These are phyloP conservation scores for Brasilioporus rufonigricans DNA, from an alignment of 768 basidiomycete genomes.

Conservation along the genomic window DNA sequence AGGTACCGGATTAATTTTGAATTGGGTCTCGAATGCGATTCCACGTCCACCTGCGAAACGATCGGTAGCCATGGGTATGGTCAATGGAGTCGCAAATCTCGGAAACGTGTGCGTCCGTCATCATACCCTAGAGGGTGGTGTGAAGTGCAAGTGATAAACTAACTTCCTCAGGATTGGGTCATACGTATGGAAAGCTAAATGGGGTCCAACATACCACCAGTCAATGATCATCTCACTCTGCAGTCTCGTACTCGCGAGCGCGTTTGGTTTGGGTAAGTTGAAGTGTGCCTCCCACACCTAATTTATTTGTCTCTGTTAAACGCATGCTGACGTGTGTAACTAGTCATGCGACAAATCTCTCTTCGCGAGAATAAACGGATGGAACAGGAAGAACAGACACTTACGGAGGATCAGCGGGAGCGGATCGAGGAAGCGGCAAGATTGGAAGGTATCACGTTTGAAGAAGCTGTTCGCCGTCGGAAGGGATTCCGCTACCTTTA, in stretches of 20 bases:
- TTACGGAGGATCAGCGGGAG: constrained; percentile 42
- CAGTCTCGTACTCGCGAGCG: constrained; percentile 30
- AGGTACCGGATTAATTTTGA: constrained; percentile 46
- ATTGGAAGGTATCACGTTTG: constrained; percentile 57
- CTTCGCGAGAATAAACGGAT: constrained; percentile 49
- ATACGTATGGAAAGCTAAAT: constrained; percentile 57
- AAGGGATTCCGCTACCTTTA: constrained; percentile 60
- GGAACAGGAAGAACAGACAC: constrained; percentile 45
- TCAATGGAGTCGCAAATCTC: constrained; percentile 57
- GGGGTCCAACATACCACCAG: constrained; percentile 61
- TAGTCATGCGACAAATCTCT: constrained; percentile 47
- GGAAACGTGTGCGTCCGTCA: constrained; percentile 53
- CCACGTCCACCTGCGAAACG: constrained; percentile 55
- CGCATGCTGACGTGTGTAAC: background rate
- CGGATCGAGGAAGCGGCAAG: constrained; percentile 58
- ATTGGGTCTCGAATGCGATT: constrained; percentile 62
- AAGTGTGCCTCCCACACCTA: no score
- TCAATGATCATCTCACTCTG: constrained; percentile 53
- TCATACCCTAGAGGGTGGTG: background rate
- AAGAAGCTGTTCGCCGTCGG: constrained; percentile 54
- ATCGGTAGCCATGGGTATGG: constrained; percentile 58
- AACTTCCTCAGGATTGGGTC: constrained; percentile 49
- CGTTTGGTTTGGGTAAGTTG: constrained; percentile 34
- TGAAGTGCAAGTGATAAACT: background rate
- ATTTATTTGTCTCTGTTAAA: no score